Percentiles rank a stretch among this genome's conserved stretches.
Evolutionary conservation across 2,329 filamentous ascomycete genomes (phyloP).

Genomic region (Lasiodiplodia sp.): DNA sequence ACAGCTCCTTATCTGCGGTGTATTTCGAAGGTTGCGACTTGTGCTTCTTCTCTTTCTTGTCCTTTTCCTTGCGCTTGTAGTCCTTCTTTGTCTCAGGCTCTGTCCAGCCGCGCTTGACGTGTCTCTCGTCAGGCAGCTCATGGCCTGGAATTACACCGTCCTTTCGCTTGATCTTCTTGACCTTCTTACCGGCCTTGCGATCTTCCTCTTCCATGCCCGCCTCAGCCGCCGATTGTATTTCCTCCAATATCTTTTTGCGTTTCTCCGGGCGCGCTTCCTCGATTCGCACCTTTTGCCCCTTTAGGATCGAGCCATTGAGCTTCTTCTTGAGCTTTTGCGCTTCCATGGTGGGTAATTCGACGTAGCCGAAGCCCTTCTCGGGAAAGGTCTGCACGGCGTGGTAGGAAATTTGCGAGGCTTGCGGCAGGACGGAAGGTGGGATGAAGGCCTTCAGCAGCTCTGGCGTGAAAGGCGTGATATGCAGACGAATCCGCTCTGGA

Average conservation of each 20-base stretch:
- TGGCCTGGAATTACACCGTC: slow-evolving; percentile 70
- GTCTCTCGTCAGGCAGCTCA: slow-evolving; percentile 74
- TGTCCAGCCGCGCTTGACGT: slow-evolving; percentile 90
- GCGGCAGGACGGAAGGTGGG: slow-evolving; percentile 69
- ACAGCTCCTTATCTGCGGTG: slow-evolving; percentile 78
- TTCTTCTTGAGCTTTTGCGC: slow-evolving; percentile 93
- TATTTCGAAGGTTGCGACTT: slow-evolving; percentile 76
- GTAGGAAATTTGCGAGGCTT: slow-evolving; percentile 84
- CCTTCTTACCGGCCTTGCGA: slow-evolving; percentile 54
- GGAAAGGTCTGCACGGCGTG: slow-evolving; percentile 87
- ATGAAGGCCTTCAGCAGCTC: slow-evolving; percentile 77
- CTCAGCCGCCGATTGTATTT: slow-evolving; percentile 46
- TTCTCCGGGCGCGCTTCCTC: slow-evolving; percentile 78
- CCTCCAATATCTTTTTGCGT: slow-evolving; percentile 48
- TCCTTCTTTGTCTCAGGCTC: slow-evolving; percentile 63
- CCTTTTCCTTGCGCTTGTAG: slow-evolving; percentile 56
- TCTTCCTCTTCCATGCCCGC: slow-evolving; percentile 57
- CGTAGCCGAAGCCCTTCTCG: slow-evolving; percentile 87
- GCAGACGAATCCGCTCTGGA: slow-evolving; percentile 61
- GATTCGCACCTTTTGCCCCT: slow-evolving; percentile 83
- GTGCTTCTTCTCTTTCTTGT: slow-evolving; percentile 62
- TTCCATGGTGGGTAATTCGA: slow-evolving; percentile 81
- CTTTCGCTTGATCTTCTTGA: slow-evolving; percentile 56
- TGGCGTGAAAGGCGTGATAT: slow-evolving; percentile 86
- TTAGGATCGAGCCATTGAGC: slow-evolving; percentile 84